phyloP scores from a whole-genome alignment of 345 rosid genomes.

The Salix udensis region DNA sequence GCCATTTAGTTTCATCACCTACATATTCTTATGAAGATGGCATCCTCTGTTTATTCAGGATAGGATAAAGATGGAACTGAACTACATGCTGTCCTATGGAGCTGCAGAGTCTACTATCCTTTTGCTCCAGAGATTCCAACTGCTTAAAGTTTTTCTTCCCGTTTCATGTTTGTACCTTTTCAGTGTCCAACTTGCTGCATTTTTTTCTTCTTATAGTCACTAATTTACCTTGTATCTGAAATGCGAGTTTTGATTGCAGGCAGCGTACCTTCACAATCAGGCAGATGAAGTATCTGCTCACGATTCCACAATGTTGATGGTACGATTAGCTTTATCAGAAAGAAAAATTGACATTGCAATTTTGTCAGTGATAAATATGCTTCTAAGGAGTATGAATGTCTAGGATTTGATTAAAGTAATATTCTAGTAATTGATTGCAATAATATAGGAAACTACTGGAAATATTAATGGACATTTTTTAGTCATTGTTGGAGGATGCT shows the following conservation, averaged over 20 bases:
- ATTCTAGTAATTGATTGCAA: too few species aligned
- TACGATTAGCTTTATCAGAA: conserved; percentile 27
- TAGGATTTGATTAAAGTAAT: neutral
- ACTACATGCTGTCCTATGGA: conserved; percentile 92
- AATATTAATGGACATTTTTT: neutral
- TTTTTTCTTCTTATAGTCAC: neutral
- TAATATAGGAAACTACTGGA: neutral
- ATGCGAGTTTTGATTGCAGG: conserved; percentile 45
- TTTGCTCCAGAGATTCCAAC: conserved; percentile 73
- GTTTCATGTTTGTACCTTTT: conserved; percentile 56
- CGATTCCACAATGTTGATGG: conserved; percentile 68
- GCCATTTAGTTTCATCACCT: neutral
- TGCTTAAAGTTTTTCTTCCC: conserved; percentile 71
- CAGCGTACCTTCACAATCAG: conserved; percentile 60
- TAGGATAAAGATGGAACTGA: conserved; percentile 80
- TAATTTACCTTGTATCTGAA: conserved; percentile 16
- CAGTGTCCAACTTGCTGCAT: conserved; percentile 7
- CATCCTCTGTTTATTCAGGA: conserved; percentile 43
- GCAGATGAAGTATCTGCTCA: conserved; percentile 30
- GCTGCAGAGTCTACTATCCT: conserved; percentile 72
- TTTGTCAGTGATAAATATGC: conserved; percentile 7
- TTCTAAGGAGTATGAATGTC: neutral
- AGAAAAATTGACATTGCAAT: neutral
- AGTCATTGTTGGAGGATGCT: too few species aligned
- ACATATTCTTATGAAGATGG: conserved; percentile 17